Percentiles rank a stretch among this genome's conserved stretches.
Conservation (phyloP, 2,329 filamentous ascomycete genomes). For the Colletotrichum sp. region DNA sequence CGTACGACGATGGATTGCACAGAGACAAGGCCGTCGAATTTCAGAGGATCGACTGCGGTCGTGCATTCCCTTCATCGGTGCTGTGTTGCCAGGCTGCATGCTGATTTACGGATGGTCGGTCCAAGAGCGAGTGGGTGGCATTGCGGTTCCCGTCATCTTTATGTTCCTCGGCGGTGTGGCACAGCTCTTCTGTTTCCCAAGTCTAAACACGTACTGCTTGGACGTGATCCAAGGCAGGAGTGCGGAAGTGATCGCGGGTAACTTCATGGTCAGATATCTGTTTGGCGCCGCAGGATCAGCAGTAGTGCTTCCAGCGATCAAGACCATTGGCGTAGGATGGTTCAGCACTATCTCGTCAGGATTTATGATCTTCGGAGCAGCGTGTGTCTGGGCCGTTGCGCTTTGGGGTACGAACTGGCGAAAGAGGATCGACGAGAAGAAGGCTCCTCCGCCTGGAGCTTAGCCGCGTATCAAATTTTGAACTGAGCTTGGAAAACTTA, state of each 20-base stretch:
- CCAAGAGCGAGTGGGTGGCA: conserved; percentile 27
- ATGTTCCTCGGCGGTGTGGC: conserved; percentile 74
- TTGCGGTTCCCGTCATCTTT: conserved; percentile 63
- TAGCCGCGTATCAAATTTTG: not conserved
- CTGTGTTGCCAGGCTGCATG: conserved; percentile 67
- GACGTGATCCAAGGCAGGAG: conserved; percentile 19
- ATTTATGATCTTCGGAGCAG: conserved; percentile 23
- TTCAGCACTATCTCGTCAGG: conserved; percentile 70
- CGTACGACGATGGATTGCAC: conserved; percentile 64
- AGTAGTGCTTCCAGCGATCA: conserved; percentile 74
- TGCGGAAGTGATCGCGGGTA: conserved; percentile 62
- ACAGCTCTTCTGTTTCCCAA: conserved; percentile 73
- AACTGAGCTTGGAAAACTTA: not conserved
- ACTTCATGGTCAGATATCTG: conserved; percentile 79
- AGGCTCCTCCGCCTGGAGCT: not conserved
- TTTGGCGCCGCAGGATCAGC: conserved; percentile 76
- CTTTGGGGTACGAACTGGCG: conserved; percentile 13
- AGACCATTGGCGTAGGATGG: conserved; percentile 80
- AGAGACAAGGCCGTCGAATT: conserved; percentile 59
- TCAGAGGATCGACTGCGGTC: conserved; percentile 73
- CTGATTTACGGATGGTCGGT: conserved; percentile 69
- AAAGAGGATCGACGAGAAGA: not conserved
- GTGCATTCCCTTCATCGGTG: conserved; percentile 62
- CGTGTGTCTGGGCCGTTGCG: conserved; percentile 9
- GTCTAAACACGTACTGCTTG: conserved; percentile 62